Conservation (phyloP, 2,329 filamentous ascomycete species). For the Neoscytalidium dimidiatum region DNA sequence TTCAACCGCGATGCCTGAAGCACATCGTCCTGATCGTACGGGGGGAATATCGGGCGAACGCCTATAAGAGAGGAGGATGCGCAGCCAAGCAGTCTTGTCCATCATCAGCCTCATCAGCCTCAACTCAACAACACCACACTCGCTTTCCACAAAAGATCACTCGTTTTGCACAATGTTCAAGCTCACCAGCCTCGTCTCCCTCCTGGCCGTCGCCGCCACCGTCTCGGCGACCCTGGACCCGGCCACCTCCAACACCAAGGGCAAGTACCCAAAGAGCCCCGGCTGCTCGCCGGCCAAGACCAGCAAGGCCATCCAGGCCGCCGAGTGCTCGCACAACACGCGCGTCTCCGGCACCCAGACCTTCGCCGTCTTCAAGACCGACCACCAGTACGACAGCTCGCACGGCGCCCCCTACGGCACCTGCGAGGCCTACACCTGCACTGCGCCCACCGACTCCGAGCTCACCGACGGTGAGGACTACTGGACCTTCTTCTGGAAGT, state of each 20-base stretch:
- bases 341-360: constrained; percentile 39
- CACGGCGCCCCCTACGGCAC: constrained; percentile 49
- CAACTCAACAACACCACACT: background rate
- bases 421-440: constrained; percentile 25
- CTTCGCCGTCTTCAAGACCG: constrained; percentile 38
- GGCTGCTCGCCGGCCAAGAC: constrained; percentile 30
- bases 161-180: background rate
- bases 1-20: background rate
- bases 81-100: background rate
- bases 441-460: background rate
- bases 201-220: constrained; percentile 21
- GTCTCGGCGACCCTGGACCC: constrained; percentile 37
- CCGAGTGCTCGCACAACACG: constrained; percentile 47
- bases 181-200: constrained; percentile 19
- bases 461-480: background rate
- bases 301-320: constrained; percentile 41
- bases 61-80: background rate
- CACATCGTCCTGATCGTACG: background rate
- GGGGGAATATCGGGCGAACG: background rate
- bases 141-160: background rate
- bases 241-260: constrained; percentile 41
- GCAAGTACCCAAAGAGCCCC: constrained; percentile 31
- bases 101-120: background rate
- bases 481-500: constrained; percentile 19
- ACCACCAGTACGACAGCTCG: constrained; percentile 40